Evolutionary conservation across 2,329 filamentous ascomycete genomes (phyloP), one percentile per base, ranked within the genome.

Genomic region (Hymenotorrendiella dingleyae): DNA sequence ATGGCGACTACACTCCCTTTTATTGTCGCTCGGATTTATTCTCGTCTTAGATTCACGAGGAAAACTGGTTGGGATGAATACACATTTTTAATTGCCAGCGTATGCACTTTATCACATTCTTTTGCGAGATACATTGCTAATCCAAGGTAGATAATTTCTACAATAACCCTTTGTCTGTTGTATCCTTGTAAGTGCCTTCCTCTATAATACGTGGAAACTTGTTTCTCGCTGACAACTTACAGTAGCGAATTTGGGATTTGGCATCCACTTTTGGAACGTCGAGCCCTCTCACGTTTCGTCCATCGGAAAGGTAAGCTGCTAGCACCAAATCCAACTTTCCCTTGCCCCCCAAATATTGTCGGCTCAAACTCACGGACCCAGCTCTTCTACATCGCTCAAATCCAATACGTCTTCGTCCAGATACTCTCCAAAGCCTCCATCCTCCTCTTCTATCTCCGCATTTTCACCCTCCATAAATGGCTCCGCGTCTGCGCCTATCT

Each of bases 351-450:
- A 3, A n/a, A 14, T 3, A 29, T 11, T 9, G 9, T 4, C n/a
- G n/a, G 26, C 4, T 36, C 34, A 12, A 20, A n/a, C 23, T 39
- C 6, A 39, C 23, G 11, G 3, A 16, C 6, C 1, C n/a, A 42
- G 39, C 22, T 42, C 5, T 40, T 46, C 22, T 46, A 36, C 16
- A 32, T 32, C n/a, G 35, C 19, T 8, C 44, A 43, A 17, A 24
- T 43, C 4, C 22, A 40, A 17, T 48, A 48, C 32, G 32, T 48
- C 4, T 34, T 45, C 20, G 46, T 48, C 2, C 46, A 48, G 24
- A 40, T 45, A 10, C 34, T 45, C 2, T 26, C 40, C 12, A 49
- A 49, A 23, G 37, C 42, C 12, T 44, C 47, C 16, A 36, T 49
- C 20, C 24, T 49, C 1, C 19, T 49, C 22, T 42, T 46, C 24